Percentiles rank a stretch among this genome's conserved stretches.
phyloP scores from a whole-genome alignment of 306 rosid species.

The Alnus rubra region DNA sequence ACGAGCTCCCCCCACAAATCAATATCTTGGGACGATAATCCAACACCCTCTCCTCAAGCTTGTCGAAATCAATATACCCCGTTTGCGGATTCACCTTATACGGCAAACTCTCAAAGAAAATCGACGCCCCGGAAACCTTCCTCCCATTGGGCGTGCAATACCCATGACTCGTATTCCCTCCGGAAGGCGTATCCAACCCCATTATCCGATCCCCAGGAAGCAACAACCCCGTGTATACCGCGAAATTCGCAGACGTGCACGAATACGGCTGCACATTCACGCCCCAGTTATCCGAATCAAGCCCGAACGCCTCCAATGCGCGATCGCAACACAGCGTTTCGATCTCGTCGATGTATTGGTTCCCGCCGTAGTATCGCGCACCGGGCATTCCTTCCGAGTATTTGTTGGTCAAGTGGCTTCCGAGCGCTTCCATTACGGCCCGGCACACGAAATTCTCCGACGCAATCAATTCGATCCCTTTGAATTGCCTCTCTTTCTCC shows the following conservation, averaged over 20 bases:
- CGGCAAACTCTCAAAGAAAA: conserved; percentile 87
- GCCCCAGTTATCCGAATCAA: conserved; percentile 74
- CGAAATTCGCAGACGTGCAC: conserved; percentile 90
- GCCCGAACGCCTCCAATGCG: conserved; percentile 68
- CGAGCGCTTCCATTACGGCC: conserved; percentile 90
- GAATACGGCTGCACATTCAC: conserved; percentile 96
- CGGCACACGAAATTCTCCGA: conserved; percentile 87
- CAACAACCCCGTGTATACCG: conserved; percentile 80
- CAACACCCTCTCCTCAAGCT: conserved; percentile 90
- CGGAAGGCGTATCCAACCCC: conserved; percentile 97
- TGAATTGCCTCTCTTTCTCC: conserved; percentile 74
- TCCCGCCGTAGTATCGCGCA: conserved; percentile 78
- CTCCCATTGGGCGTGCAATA: conserved; percentile 84
- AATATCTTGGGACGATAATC: conserved; percentile 98
- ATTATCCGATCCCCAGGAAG: conserved; percentile 83
- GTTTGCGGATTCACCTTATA: conserved; percentile 86
- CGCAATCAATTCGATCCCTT: conserved; percentile 85
- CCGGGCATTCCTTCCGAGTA: conserved; percentile 96
- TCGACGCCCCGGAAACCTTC: conserved; percentile 83
- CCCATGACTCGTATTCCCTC: conserved; percentile 96
- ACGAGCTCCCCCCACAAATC: conserved; percentile 93
- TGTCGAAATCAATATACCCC: conserved; percentile 80
- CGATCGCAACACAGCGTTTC: conserved; percentile 80
- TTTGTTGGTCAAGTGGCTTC: conserved; percentile 87
- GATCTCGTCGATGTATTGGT: conserved; percentile 80